These are phyloP conservation scores for Rhododendron henanense DNA, from an alignment of 148 eudicot species.

Conservation along the genomic window DNA sequence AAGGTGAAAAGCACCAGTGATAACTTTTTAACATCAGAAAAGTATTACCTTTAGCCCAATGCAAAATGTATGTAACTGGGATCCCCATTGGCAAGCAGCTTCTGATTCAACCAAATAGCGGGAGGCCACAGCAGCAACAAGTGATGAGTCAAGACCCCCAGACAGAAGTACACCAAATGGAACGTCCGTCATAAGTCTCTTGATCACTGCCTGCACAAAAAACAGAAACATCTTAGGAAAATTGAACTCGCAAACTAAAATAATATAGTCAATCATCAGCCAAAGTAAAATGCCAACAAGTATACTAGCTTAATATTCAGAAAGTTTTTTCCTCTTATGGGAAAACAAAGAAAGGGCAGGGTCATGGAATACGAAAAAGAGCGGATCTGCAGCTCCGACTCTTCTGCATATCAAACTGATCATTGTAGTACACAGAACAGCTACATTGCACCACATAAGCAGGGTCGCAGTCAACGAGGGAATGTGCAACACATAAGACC, in stretches of 20 bases:
- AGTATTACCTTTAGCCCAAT: constrained; percentile 73
- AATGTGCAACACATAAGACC: neutral
- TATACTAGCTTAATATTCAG: neutral
- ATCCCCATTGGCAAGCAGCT: constrained; percentile 83
- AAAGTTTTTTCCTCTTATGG: neutral
- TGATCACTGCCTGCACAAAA: constrained; percentile 66
- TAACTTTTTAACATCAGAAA: neutral
- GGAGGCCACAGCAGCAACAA: constrained; percentile 92
- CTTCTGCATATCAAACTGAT: neutral
- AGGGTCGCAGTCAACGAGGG: neutral
- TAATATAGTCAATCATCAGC: neutral
- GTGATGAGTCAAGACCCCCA: constrained; percentile 93
- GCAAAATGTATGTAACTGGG: constrained; percentile 84
- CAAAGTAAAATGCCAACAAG: neutral
- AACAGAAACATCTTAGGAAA: neutral
- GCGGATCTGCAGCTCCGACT: neutral
- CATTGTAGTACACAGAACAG: neutral
- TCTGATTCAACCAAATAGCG: constrained; percentile 68
- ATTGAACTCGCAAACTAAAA: neutral
- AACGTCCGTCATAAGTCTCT: constrained; percentile 95
- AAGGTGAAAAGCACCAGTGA: neutral
- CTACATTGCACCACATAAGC: neutral
- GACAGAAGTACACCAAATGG: constrained; percentile 96
- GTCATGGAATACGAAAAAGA: neutral
- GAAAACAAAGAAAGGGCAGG: neutral